Conservation (phyloP, 495 filamentous ascomycete species). For the Chaetomium fimeti region DNA sequence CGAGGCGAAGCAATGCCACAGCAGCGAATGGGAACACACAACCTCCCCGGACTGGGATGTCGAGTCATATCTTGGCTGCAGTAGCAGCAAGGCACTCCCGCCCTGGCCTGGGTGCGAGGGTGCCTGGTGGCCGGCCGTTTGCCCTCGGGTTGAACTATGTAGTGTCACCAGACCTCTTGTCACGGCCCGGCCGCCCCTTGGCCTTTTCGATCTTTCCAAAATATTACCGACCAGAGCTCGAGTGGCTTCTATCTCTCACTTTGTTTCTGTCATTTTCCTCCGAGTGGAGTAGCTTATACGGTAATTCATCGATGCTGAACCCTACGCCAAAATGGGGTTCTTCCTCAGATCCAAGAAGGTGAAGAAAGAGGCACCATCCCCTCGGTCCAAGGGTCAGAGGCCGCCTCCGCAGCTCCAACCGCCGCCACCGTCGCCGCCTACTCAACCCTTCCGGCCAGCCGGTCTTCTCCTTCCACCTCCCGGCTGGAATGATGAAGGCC, state of each 20-base stretch:
- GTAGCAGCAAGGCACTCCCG: slow-evolving; percentile 47
- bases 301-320: slow-evolving; percentile 18
- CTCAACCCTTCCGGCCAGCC: slow-evolving; percentile 35
- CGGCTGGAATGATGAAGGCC: slow-evolving; percentile 30
- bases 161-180: slow-evolving; percentile 3
- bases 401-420: slow-evolving; percentile 22
- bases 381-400: slow-evolving; percentile 24
- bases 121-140: slow-evolving; percentile 8
- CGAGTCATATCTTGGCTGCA: slow-evolving; percentile 31
- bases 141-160: slow-evolving; percentile 17
- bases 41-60: slow-evolving; percentile 28
- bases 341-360: slow-evolving; percentile 43
- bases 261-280: neutral
- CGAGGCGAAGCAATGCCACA: slow-evolving; percentile 33
- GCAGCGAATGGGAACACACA: slow-evolving; percentile 38
- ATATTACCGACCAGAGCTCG: slow-evolving; percentile 1
- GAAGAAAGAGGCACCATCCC: slow-evolving; percentile 32
- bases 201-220: neutral
- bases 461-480: slow-evolving; percentile 40
- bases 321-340: slow-evolving; percentile 43
- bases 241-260: neutral
- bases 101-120: slow-evolving; percentile 12
- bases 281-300: neutral
- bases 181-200: slow-evolving; percentile 1
- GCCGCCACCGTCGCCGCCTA: slow-evolving; percentile 26